Base-by-base conservation (phyloP, 495 filamentous ascomycete genomes). In the Halenospora varia region DNA sequence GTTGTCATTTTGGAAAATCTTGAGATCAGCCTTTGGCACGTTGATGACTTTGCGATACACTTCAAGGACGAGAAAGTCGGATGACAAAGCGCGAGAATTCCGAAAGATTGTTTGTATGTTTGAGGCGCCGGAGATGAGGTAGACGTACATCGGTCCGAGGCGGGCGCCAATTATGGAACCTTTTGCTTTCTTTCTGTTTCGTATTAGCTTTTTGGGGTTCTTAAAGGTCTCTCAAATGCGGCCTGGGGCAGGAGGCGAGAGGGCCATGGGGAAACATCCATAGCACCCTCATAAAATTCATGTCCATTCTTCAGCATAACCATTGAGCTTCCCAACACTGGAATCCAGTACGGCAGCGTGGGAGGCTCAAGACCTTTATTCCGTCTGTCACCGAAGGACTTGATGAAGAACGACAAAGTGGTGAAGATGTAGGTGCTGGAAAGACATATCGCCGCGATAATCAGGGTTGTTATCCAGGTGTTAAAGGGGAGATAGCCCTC, bases 321-420 rank as follows among this genome's bases (percentile, higher is more conserved):
- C 10, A 48, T 48, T 23, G 45, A 48, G 22, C 22, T 48, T 2
- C 45, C 45, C 15, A 48, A 10, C 11, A 48, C 17, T 10, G 45
- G 45, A 48, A 48, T 48, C 45, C 45, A 48, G 19, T 48, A 48
- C 10, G 45, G 45, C 22, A 48, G 17, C 22, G 45, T 48, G 11
- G 10, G 2, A 2, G 45, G 45, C 17, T 48, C 15, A 11, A 8
- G 17, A 2, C 45, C 19, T 11, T 48, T 19, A 48, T 20, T 20
- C 17, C 3, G 22, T 19, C 45, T 3, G 22, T 48, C 15, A 13
- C 29, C 13, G 29, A 35, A 13, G 29, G 29, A 35, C 6, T 13
- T 13, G 13, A 35, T 4, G 29, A 10, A 13, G 22, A 20, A 48
- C 22, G 15, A 11, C 2, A 23, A 20, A 10, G 18, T 48, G 10